Percentiles rank a stretch among this genome's conserved stretches.
Evolutionary conservation across 2,329 filamentous ascomycete genomes (phyloP).

Genomic region (Huntiella savannae): DNA sequence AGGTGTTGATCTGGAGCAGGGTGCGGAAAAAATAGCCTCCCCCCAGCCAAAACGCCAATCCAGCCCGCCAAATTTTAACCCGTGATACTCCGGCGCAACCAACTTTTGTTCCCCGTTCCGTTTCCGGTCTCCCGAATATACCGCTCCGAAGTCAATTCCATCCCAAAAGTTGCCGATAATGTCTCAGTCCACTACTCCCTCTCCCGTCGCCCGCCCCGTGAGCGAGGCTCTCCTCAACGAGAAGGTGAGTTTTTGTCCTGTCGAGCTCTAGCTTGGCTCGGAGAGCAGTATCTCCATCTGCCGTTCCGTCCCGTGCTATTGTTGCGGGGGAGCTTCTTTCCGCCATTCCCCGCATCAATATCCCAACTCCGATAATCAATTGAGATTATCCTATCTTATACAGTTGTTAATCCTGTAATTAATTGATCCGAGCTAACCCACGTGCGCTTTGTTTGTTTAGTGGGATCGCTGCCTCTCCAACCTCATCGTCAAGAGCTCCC

Average conservation of each 20-base stretch:
- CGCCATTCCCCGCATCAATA: too few species aligned
- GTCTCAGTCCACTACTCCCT: conserved; percentile 31
- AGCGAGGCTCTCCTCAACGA: conserved; percentile 97
- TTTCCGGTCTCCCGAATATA: background rate
- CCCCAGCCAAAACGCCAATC: background rate
- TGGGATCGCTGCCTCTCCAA: conserved; percentile 98
- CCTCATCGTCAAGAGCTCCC: conserved; percentile 85
- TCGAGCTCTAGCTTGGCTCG: background rate
- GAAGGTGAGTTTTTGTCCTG: conserved; percentile 47
- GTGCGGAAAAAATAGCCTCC: conserved; percentile 6
- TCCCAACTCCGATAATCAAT: too few species aligned
- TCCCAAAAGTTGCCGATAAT: conserved; percentile 21
- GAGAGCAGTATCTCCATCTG: background rate
- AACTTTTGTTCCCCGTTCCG: conserved; percentile 2
- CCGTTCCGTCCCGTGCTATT: background rate
- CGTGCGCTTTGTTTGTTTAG: conserved; percentile 27
- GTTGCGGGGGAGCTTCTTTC: too few species aligned
- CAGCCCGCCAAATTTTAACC: conserved; percentile 3
- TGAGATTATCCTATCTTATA: too few species aligned
- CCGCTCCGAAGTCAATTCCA: background rate
- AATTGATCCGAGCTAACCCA: conserved; percentile 10
- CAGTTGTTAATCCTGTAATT: too few species aligned
- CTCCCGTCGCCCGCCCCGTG: conserved; percentile 54
- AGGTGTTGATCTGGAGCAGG: too few species aligned
- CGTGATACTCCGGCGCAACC: conserved; percentile 3